phyloP scores from a whole-genome alignment of 225 moss, liverwort and hornwort species.

The Physcomitrium patens region DNA sequence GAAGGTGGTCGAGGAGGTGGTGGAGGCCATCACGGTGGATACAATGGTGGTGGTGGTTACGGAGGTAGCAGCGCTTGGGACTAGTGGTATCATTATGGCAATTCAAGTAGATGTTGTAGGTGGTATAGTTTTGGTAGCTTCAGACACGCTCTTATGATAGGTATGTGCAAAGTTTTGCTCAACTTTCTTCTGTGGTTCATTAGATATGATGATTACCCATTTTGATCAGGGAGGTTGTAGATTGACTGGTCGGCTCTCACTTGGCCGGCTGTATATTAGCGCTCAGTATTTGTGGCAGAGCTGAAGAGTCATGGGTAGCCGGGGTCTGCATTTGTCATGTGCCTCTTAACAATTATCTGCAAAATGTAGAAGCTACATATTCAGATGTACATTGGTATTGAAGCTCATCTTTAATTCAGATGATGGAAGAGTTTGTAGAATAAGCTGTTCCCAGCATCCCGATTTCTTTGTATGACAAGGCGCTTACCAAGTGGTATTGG shows the following conservation, averaged over 20 bases:
- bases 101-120: slow-evolving; percentile 25
- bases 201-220: slow-evolving; percentile 60
- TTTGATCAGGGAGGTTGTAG: slow-evolving; percentile 61
- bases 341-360: slow-evolving; percentile 49
- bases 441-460: too few species aligned
- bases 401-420: not conserved
- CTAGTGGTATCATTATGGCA: slow-evolving; percentile 36
- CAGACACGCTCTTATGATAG: slow-evolving; percentile 30
- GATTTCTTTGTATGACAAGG: too few species aligned
- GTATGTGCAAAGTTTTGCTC: slow-evolving; percentile 81
- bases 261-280: slow-evolving; percentile 95
- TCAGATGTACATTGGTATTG: slow-evolving; percentile 54
- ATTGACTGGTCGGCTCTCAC: slow-evolving; percentile 85
- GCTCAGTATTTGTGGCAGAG: slow-evolving; percentile 53
- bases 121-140: slow-evolving; percentile 80
- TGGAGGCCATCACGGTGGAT: slow-evolving; percentile 46
- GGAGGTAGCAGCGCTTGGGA: slow-evolving; percentile 96
- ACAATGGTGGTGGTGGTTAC: slow-evolving; percentile 52
- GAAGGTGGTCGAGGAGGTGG: slow-evolving; percentile 52
- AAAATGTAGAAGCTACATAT: slow-evolving; percentile 62
- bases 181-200: slow-evolving; percentile 64
- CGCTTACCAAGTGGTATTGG: too few species aligned
- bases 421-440: too few species aligned
- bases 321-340: slow-evolving; percentile 51
- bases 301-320: slow-evolving; percentile 53